Base-by-base conservation (phyloP, 2,329 filamentous ascomycete species). In the Colletotrichum orbiculare region DNA sequence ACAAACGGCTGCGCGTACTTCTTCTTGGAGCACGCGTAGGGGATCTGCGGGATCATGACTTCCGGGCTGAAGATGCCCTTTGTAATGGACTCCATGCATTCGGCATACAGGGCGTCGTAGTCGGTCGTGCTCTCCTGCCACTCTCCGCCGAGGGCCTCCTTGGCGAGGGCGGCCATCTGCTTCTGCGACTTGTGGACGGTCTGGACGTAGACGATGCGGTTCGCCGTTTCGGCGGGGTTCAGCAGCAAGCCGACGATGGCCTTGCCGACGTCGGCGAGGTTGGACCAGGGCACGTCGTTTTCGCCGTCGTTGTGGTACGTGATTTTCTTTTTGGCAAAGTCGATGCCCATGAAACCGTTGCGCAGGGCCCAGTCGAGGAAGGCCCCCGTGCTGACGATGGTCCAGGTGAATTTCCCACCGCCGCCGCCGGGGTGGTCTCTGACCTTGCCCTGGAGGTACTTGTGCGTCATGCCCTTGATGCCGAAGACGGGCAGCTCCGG, bases 351-450 rank as follows among this genome's bases (percentile, higher is more conserved):
- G 64, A 72, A 71, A 11, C 68, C 61, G 6, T 43, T 54, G 11
- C 59, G 54, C 38, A 75, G 63, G 54, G 61, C 61, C 72, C 70
- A 73, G 67, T 77, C 74, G 41, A 76, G 69, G 53, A 77, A 76
- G 3, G 71, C 58, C 12, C 73, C 73, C 49, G 67, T 74, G 54
- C 64, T 52, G 50, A 77, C 63, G 59, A 69, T 67, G 6, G 74
- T 76, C 68, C 71, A 77, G 11, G 72, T 70, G 52, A 76, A 65
- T 38, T 53, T 58, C 33, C 55, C 59, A 17, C 15, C 15, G 8
- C 34, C 15, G 8, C 34, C 54, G 13, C 25, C 4, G 25, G 25
- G 25, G 25, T 53, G 54, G 25, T 61, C 60, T 43, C 66, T 45
- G 4, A 79, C 73, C 41, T 67, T 69, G 15, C 69, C 70, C 35